A percentile compares a stretch with the other conserved stretches of the same genome.
Conservation (phyloP, 2,329 filamentous ascomycete genomes). For the Colletotrichum falcatum region DNA sequence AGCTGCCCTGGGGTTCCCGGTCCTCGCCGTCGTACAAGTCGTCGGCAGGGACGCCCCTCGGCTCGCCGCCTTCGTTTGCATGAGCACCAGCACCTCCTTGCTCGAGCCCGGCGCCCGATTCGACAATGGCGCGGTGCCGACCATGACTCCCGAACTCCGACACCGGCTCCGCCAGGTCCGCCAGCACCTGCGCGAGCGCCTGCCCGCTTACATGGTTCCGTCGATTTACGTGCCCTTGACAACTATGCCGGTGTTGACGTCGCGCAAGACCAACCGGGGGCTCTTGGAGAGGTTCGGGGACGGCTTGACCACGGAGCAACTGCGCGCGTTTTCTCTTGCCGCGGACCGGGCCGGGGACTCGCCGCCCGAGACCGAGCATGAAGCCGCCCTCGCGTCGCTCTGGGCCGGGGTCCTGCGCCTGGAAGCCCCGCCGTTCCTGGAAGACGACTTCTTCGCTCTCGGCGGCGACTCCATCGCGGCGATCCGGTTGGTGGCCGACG, state of each 20-base stretch:
- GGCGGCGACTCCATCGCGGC: slow-evolving; percentile 47
- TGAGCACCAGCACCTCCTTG: neutral
- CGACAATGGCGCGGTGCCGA: neutral
- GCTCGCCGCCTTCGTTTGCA: neutral
- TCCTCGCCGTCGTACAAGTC: neutral
- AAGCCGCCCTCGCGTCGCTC: neutral
- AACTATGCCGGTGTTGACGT: neutral
- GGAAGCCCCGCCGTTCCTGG: neutral
- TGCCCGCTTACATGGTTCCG: slow-evolving; percentile 4
- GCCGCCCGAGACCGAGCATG: neutral
- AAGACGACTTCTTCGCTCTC: slow-evolving; percentile 45
- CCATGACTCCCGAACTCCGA: neutral
- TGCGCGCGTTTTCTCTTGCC: neutral
- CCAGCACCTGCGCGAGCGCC: neutral
- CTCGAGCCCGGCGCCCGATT: neutral
- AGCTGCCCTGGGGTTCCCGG: neutral
- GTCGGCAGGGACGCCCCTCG: neutral
- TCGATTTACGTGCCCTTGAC: neutral
- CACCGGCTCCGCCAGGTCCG: slow-evolving; percentile 4
- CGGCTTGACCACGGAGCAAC: neutral
- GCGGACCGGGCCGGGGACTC: neutral
- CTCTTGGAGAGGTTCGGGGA: neutral
- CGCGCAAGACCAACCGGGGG: neutral
- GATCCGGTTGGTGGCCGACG: neutral
- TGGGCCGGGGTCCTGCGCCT: neutral